These are phyloP conservation scores for Discostella stelligeroides DNA, from an alignment of 108 stramenopile species.

Conservation along the genomic window DNA sequence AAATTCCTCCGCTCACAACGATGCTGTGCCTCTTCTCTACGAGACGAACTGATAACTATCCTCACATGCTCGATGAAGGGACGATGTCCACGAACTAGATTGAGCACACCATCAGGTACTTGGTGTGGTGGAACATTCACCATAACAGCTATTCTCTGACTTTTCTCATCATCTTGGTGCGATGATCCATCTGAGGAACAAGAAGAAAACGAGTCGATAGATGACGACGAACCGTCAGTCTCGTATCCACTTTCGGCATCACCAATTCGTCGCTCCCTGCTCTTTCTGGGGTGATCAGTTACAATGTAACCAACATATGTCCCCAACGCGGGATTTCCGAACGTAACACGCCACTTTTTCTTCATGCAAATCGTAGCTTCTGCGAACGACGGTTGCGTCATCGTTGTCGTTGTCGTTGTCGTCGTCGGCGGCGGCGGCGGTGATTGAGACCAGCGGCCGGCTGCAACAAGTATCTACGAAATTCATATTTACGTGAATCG, in stretches of 20 bases:
- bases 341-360: constrained; percentile 66
- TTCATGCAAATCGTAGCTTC: too few species aligned
- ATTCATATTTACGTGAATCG: too few species aligned
- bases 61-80: constrained; percentile 75
- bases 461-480: too few species aligned
- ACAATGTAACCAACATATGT: constrained; percentile 67
- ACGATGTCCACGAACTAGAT: constrained; percentile 69
- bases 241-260: constrained; percentile 9
- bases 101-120: constrained; percentile 83
- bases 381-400: too few species aligned
- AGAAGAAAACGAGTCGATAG: constrained; percentile 37
- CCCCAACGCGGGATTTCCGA: constrained; percentile 78
- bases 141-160: constrained; percentile 67
- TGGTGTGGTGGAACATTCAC: constrained; percentile 79
- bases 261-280: too few species aligned
- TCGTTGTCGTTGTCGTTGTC: too few species aligned
- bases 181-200: constrained; percentile 26
- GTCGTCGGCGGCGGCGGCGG: too few species aligned
- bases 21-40: constrained; percentile 17
- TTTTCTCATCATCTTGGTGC: constrained; percentile 17
- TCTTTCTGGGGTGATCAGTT: constrained; percentile 36
- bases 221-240: constrained; percentile 16
- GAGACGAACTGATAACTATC: constrained; percentile 63
- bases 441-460: too few species aligned
- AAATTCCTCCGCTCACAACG: constrained; percentile 29